Evolutionary conservation across 225 moss, liverwort and hornwort genomes (phyloP), one percentile per base, ranked within the genome.

Genomic region (Ulota crispa): DNA sequence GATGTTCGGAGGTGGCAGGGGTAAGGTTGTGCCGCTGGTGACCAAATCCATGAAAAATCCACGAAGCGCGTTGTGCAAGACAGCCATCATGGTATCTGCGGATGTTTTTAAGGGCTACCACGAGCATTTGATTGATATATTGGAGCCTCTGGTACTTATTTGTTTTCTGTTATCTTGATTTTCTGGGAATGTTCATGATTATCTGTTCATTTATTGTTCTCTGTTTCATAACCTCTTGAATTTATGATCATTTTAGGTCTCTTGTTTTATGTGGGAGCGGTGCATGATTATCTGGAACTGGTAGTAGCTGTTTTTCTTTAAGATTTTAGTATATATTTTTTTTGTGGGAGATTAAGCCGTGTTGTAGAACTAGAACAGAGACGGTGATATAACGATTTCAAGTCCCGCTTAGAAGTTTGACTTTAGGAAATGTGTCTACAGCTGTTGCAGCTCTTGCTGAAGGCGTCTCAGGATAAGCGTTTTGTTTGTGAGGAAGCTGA

Each of bases 401-500:
- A 45, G 45, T 61, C 59, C 28, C 12, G 31, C 28, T 24, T 47
- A 32, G 68, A 57, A 65, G 27, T 73, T 71, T 91, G 68, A 91
- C 82, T 41, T 18, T 42, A 55, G 54, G 27, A 24, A 61, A 34
- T 78, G 57, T 83, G 77, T 64, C 57, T 85, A 77, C 97, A 97
- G 97, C 81, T 99, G 78, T 89, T 96, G 78, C 99, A 99, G 82
- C 91, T 99, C 72, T 88, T 99, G 73, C 61, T 99, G 56, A 99
- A 96, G 83, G 99, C 99, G 4, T 96, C 99, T 24, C 96, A 96
- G 86, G 99, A 99, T 88, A 99, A 99, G 77, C 92, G 94, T 78
- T 99, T 99, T 56, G 99, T 99, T 12, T 99, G 99, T 82, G 99
- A 99, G 81, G 99, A 99, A 86, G 99, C 99, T 43, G 99, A 93